Base-by-base conservation (phyloP, 768 basidiomycete species). In the Mycena vulgaris region DNA sequence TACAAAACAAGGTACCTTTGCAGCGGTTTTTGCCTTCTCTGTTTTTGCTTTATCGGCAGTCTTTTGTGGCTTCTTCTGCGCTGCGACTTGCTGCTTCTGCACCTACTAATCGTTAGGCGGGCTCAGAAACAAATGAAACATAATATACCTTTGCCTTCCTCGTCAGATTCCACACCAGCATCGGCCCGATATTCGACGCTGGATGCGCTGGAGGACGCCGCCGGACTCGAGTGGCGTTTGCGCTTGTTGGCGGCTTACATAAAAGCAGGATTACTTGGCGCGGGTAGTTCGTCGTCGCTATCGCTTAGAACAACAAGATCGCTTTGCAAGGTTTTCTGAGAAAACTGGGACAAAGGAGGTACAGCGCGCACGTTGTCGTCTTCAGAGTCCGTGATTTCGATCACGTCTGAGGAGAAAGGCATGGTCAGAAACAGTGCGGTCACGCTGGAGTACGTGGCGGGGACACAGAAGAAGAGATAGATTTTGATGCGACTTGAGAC, bases 381-480 rank as follows among this genome's bases (percentile, higher is more conserved):
- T 33, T 72, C 70, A 6, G 68, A 70, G 48, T 64, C 68, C 39
- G 62, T 42, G 17, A 64, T 52, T 35, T 64, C 68, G 8, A 70
- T 70, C 8, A 70, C 49, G 14, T 6, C 8, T 6, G 35, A 37
- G 35, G 35, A 37, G 35, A 37, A 37, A 37, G 35, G 35, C 35
- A 37, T 37, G 35, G 35, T 37, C 8, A 37, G 14, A 37, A n/a
- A n/a, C n/a, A n/a, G n/a, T n/a, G n/a, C n/a, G n/a, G n/a, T n/a
- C n/a, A n/a, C n/a, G n/a, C n/a, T n/a, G n/a, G n/a, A n/a, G n/a
- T n/a, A n/a, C n/a, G n/a, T n/a, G n/a, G n/a, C n/a, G n/a, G n/a
- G n/a, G n/a, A n/a, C n/a, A n/a, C n/a, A n/a, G n/a, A n/a, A n/a
- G n/a, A n/a, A n/a, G n/a, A n/a, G n/a, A n/a, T n/a, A n/a, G n/a